A percentile compares a stretch with the other conserved stretches of the same genome.
These are phyloP conservation scores for Rhynchospora pubera DNA, from an alignment of 176 grass and related monocot genomes.

Conservation along the genomic window DNA sequence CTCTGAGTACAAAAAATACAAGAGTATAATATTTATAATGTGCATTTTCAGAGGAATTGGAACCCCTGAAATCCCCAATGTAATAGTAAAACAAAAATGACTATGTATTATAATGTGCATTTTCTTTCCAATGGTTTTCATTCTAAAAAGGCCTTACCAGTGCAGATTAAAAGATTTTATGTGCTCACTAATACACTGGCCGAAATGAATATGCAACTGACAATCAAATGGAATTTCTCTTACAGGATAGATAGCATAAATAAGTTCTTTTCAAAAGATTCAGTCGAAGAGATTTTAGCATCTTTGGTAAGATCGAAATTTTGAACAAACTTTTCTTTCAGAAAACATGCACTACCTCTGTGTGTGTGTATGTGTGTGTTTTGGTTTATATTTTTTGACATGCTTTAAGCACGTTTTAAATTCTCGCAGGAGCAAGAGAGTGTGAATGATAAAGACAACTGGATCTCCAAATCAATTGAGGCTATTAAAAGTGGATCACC, in stretches of 20 bases:
- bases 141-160: too few species aligned
- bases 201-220: background rate
- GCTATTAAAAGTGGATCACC: slow-evolving; percentile 24
- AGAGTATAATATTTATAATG: too few species aligned
- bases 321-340: background rate
- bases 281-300: slow-evolving; percentile 16
- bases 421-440: background rate
- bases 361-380: background rate
- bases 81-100: too few species aligned
- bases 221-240: background rate
- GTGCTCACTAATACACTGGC: too few species aligned
- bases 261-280: slow-evolving; percentile 17
- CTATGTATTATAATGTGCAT: too few species aligned
- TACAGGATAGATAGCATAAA: slow-evolving; percentile 18
- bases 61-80: too few species aligned
- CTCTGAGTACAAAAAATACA: too few species aligned
- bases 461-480: slow-evolving; percentile 3
- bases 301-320: background rate
- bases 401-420: background rate
- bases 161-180: too few species aligned
- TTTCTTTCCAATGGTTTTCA: too few species aligned
- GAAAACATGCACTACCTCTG: background rate
- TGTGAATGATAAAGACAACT: background rate
- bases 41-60: too few species aligned
- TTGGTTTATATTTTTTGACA: background rate